phyloP scores from a whole-genome alignment of 2,329 filamentous ascomycete species.

The Scytalidium lignicola region DNA sequence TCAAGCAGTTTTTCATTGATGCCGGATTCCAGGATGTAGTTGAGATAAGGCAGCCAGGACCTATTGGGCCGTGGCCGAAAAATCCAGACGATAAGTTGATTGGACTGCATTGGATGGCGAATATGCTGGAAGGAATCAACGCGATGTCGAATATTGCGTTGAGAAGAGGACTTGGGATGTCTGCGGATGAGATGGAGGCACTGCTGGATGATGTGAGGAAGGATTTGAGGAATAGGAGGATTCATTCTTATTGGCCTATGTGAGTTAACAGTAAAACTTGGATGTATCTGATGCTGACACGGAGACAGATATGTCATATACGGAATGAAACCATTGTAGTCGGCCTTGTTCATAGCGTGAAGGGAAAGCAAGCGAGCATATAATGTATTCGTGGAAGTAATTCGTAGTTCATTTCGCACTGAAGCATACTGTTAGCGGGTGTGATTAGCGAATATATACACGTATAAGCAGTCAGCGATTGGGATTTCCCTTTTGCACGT shows the following conservation, averaged over 20 bases:
- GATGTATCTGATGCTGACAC: not conserved
- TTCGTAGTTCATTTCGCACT: too few species aligned
- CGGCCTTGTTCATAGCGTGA: too few species aligned
- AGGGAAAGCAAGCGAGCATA: too few species aligned
- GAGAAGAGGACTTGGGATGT: not conserved
- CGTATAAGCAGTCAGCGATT: too few species aligned
- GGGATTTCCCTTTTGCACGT: too few species aligned
- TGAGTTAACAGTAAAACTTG: not conserved
- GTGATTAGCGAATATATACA: too few species aligned
- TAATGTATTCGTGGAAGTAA: too few species aligned
- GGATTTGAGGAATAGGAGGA: not conserved
- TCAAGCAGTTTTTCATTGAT: not conserved
- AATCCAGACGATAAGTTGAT: not conserved
- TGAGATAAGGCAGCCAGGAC: constrained; percentile 5
- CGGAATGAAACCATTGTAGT: not conserved
- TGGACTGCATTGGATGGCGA: not conserved
- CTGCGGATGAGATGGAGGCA: not conserved
- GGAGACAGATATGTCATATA: not conserved
- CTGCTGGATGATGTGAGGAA: constrained; percentile 1
- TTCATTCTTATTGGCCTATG: constrained; percentile 4
- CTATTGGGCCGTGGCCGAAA: not conserved
- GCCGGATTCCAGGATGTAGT: not conserved
- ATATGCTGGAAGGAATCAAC: not conserved
- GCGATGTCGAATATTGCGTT: not conserved
- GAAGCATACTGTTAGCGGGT: too few species aligned